phyloP scores from a whole-genome alignment of 805 yeast species.

The Saccharomycopsis javanensis region DNA sequence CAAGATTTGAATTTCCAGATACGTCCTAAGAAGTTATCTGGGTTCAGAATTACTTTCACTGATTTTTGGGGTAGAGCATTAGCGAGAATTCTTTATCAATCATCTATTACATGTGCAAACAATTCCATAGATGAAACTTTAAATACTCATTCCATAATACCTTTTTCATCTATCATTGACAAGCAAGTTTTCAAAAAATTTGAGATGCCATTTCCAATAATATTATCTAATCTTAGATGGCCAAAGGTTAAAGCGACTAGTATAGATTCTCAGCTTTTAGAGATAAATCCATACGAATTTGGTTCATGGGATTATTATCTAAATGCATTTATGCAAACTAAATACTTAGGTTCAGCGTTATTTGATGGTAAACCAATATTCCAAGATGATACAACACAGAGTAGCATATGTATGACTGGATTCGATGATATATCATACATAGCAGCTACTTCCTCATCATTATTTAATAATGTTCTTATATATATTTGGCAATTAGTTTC shows the following conservation, averaged over 20 bases:
- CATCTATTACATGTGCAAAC: constrained; percentile 47
- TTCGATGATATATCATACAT: constrained; percentile 53
- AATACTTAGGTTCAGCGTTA: constrained; percentile 43
- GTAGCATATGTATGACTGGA: constrained; percentile 37
- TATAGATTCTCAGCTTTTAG: constrained; percentile 39
- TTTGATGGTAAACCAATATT: constrained; percentile 29
- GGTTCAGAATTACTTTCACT: constrained; percentile 49
- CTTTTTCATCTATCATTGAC: constrained; percentile 39
- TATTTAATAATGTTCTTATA: constrained; percentile 46
- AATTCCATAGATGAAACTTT: constrained; percentile 42
- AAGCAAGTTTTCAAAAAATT: constrained; percentile 50
- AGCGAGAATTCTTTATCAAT: constrained; percentile 41
- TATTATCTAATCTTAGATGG: constrained; percentile 42
- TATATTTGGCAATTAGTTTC: constrained; percentile 36
- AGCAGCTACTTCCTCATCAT: constrained; percentile 54
- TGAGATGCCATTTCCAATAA: constrained; percentile 63
- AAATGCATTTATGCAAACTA: constrained; percentile 39
- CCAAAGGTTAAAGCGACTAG: constrained; percentile 27
- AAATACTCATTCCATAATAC: constrained; percentile 9
- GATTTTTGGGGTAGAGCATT: constrained; percentile 65
- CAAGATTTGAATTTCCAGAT: constrained; percentile 45
- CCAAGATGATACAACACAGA: constrained; percentile 20
- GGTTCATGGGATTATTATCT: constrained; percentile 53
- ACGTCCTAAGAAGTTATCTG: constrained; percentile 39
- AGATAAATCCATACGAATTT: constrained; percentile 56